phyloP scores from a whole-genome alignment of 805 yeast species.

The Scheffersomyces amazonensis region DNA sequence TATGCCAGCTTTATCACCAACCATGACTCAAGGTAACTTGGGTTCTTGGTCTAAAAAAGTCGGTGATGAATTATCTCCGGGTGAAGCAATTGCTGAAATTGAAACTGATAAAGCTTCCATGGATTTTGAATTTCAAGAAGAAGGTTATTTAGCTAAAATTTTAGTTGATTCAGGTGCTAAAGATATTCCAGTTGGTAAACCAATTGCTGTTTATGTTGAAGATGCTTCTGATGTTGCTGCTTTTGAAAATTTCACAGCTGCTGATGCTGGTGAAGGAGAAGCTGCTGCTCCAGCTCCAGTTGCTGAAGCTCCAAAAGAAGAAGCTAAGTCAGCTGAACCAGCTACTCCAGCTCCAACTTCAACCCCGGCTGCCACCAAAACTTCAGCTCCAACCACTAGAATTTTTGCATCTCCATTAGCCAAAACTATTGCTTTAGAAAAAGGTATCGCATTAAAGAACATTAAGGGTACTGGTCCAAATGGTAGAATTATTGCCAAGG shows the following conservation, averaged over 20 bases:
- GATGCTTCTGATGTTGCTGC: constrained; percentile 81
- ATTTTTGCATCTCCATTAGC: constrained; percentile 95
- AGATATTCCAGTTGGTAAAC: constrained; percentile 91
- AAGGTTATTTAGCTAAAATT: constrained; percentile 87
- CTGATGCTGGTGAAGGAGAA: constrained; percentile 65
- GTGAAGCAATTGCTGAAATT: constrained; percentile 93
- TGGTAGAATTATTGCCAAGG: constrained; percentile 91
- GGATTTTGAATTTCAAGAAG: constrained; percentile 99
- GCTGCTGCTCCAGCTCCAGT: constrained; percentile 33
- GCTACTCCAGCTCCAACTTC: constrained; percentile 31
- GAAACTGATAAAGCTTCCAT: constrained; percentile 97
- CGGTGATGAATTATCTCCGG: constrained; percentile 87
- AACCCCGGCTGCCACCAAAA: constrained; percentile 21
- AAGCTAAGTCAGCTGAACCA: constrained; percentile 22
- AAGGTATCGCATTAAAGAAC: constrained; percentile 82
- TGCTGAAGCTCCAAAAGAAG: constrained; percentile 29
- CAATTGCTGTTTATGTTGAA: constrained; percentile 96
- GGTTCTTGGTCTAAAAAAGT: constrained; percentile 86
- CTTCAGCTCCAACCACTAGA: constrained; percentile 54
- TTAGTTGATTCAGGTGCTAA: constrained; percentile 80
- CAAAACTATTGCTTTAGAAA: constrained; percentile 86
- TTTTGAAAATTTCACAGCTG: constrained; percentile 79
- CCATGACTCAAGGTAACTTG: constrained; percentile 95
- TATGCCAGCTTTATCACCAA: constrained; percentile 99
- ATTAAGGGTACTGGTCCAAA: constrained; percentile 91